Evolutionary conservation across 225 moss, liverwort and hornwort species (phyloP), one percentile per base, ranked within the genome.

Genomic region (Rhytidiadelphus loreus): DNA sequence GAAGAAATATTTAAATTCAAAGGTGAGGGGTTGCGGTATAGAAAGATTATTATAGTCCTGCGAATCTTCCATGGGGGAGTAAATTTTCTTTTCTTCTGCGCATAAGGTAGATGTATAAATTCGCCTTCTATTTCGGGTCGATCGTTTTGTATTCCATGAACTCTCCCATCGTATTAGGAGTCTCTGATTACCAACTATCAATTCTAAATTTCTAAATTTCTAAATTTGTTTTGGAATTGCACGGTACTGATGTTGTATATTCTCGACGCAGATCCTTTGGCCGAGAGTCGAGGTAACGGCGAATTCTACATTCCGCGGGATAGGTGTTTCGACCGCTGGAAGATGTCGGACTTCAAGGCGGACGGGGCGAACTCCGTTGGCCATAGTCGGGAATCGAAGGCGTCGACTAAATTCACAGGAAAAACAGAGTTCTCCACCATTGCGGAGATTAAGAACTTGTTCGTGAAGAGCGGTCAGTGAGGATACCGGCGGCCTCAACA

Each of bases 281-380:
- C 50, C 32, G 93, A 94, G 89, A 70, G 2, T 14, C 87, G 81
- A 30, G 23, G 48, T 16, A 29, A 39, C 2, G 74, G 22, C 1
- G 81, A 66, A 13, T 89, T 91, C 80, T 96, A 94, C 82, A 92
- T 96, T 48, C 96, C 95, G n/a, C 93, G 94, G 6, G 96, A 96
- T 58, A 95, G 95, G 65, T 83, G 74, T 62, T 96, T 96, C 80
- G 94, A 93, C 14, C 90, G 91, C 41, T 2, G 63, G 35, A 96
- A 96, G 86, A 87, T 86, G 64, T 83, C 92, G 12, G 93, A 94
- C 71, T 95, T 96, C 91, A 68, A 6, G 30, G 93, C 92, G 12
- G 91, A 85, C 29, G 90, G 69, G 28, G 13, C 48, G 48, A 85
- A 73, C 70, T 91, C 94, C 4, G 2, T 83, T 16, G 81, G 12